phyloP scores from a whole-genome alignment of 441 rosid genomes.

The Iberis amara region DNA sequence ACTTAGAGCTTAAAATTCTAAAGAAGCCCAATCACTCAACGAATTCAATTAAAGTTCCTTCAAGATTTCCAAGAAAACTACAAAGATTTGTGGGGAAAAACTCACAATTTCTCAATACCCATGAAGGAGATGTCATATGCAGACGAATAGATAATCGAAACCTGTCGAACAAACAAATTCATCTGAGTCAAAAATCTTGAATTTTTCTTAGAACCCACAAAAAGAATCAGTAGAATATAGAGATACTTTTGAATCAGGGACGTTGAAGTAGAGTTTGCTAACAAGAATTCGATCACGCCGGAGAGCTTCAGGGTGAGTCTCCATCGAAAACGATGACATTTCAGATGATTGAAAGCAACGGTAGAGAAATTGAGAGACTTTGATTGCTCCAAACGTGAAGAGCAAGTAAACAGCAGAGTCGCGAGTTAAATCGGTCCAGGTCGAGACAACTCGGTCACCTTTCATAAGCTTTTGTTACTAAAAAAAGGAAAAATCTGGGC shows the following conservation, averaged over 20 bases:
- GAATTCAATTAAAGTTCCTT: not conserved
- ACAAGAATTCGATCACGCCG: conserved; percentile 56
- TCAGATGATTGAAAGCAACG: conserved; percentile 12
- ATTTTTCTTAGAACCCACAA: not conserved
- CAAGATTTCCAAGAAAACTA: not conserved
- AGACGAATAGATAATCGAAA: conserved; percentile 69
- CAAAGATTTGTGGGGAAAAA: not conserved
- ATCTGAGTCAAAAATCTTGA: too few relatives aligned
- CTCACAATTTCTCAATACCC: conserved; percentile 84
- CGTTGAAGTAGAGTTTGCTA: conserved; percentile 70
- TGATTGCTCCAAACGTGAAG: conserved; percentile 30
- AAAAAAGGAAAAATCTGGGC: too few relatives aligned
- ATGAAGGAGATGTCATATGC: conserved; percentile 67
- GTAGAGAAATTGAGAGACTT: conserved; percentile 28
- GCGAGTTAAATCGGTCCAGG: conserved; percentile 37
- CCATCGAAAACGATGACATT: conserved; percentile 39
- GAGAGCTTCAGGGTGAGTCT: conserved; percentile 39
- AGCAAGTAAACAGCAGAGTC: conserved; percentile 29
- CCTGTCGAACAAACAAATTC: conserved; percentile 34
- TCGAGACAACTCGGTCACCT: conserved; percentile 17
- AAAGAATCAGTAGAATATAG: not conserved
- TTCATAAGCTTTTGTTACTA: conserved; percentile 1
- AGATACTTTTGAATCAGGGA: conserved; percentile 49
- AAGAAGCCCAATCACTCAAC: too few relatives aligned
- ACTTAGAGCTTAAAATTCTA: too few relatives aligned